Evolutionary conservation across 1,284 basidiomycete species (phyloP).

Genomic region (Exsudoporus floridanus): DNA sequence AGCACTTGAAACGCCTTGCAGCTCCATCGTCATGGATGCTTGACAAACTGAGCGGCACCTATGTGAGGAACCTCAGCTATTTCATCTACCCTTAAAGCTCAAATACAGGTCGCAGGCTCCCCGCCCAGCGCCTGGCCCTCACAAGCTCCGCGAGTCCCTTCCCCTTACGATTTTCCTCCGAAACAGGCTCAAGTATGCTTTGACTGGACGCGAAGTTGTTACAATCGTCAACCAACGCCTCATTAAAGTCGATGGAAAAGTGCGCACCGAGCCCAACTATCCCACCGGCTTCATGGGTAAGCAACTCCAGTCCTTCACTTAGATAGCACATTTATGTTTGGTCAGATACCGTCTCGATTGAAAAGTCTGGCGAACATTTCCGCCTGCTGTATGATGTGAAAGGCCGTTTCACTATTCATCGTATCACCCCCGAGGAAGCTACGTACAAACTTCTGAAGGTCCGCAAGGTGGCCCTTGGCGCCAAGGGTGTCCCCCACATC

Average conservation of each 20-base stretch:
- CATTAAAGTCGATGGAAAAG: slow-evolving; percentile 99
- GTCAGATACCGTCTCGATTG: slow-evolving; percentile 92
- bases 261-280: slow-evolving; percentile 97
- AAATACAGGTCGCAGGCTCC: slow-evolving; percentile 63
- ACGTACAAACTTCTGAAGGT: slow-evolving; percentile 99
- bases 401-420: slow-evolving; percentile 99
- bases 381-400: slow-evolving; percentile 99
- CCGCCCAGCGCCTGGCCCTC: slow-evolving; percentile 95
- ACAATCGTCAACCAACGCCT: slow-evolving; percentile 95
- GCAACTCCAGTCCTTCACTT: slow-evolving; percentile 28
- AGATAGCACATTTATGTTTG: not conserved
- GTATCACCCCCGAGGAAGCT: slow-evolving; percentile 98
- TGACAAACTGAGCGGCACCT: slow-evolving; percentile 97
- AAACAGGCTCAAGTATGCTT: slow-evolving; percentile 98
- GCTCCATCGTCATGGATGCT: slow-evolving; percentile 99
- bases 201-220: slow-evolving; percentile 95
- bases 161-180: slow-evolving; percentile 94
- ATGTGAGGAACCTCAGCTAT: slow-evolving; percentile 57
- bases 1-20: slow-evolving; percentile 97
- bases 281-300: slow-evolving; percentile 96
- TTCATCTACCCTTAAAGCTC: slow-evolving; percentile 1
- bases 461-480: slow-evolving; percentile 87
- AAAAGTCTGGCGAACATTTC: slow-evolving; percentile 99
- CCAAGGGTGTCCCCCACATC: slow-evolving; percentile 93
- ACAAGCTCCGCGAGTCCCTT: slow-evolving; percentile 98